A percentile compares a stretch with the other conserved stretches of the same genome.
phyloP scores from a whole-genome alignment of 2,329 filamentous ascomycete species.

The Cryphonectria japonica region DNA sequence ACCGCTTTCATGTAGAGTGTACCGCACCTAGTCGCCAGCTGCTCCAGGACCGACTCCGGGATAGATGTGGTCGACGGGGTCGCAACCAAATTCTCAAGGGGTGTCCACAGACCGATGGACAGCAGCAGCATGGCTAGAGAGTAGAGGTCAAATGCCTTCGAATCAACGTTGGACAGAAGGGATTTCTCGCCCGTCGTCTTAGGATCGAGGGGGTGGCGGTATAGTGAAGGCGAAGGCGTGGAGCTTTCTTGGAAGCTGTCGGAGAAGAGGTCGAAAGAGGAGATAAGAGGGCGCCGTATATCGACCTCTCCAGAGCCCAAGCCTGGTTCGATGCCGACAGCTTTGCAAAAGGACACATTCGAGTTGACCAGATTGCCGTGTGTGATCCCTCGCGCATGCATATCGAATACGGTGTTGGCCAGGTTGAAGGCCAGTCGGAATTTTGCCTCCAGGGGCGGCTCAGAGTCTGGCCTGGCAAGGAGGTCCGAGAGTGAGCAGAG shows the following conservation, averaged over 20 bases:
- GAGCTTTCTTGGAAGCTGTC: constrained; percentile 43
- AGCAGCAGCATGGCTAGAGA: constrained; percentile 73
- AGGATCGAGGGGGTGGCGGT: constrained; percentile 70
- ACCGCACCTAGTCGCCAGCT: constrained; percentile 70
- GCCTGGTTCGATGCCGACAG: constrained; percentile 45
- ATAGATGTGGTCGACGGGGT: constrained; percentile 55
- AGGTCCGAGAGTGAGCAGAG: constrained; percentile 60
- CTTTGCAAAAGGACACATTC: constrained; percentile 69
- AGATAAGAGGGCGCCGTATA: constrained; percentile 69
- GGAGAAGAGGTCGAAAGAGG: constrained; percentile 75
- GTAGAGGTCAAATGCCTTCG: constrained; percentile 69
- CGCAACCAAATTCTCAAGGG: constrained; percentile 58
- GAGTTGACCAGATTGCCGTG: constrained; percentile 72
- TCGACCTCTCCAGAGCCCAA: constrained; percentile 56
- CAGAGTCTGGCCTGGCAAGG: constrained; percentile 54
- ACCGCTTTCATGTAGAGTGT: constrained; percentile 77
- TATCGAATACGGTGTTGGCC: constrained; percentile 71
- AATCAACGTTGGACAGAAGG: constrained; percentile 54
- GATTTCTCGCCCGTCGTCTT: constrained; percentile 51
- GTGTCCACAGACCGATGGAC: constrained; percentile 77
- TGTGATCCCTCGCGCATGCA: constrained; percentile 70
- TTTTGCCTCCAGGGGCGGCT: constrained; percentile 74
- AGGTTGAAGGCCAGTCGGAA: constrained; percentile 76
- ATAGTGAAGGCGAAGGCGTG: constrained; percentile 47
- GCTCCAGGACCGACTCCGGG: constrained; percentile 63